phyloP scores from a whole-genome alignment of 2,329 filamentous ascomycete genomes.

The Diaporthe caulivora region DNA sequence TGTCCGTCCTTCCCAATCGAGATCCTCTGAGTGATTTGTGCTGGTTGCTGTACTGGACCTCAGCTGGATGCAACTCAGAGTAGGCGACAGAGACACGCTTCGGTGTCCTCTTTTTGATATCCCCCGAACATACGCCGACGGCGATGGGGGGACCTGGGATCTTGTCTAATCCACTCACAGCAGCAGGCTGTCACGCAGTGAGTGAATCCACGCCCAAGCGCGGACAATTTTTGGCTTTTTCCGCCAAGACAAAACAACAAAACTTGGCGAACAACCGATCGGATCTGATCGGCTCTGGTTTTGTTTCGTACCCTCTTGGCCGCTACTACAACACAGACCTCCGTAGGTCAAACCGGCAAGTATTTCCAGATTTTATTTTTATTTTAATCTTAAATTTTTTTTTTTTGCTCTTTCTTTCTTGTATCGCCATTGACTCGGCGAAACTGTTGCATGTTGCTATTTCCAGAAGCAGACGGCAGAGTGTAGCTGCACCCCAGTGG shows the following conservation, averaged over 20 bases:
- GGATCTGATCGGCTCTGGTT: background rate
- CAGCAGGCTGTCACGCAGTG: background rate
- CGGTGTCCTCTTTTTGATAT: background rate
- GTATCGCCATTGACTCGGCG: background rate
- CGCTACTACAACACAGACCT: background rate
- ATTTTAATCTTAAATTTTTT: too few relatives aligned
- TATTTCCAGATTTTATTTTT: too few relatives aligned
- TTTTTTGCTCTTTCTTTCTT: too few relatives aligned
- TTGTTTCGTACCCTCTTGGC: slow-evolving; percentile 4
- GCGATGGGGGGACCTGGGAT: background rate
- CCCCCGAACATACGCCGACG: background rate
- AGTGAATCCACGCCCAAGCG: background rate
- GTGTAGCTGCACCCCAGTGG: background rate
- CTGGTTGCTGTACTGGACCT: too few relatives aligned
- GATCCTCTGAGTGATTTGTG: background rate
- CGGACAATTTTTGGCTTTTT: background rate
- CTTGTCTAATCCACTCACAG: background rate
- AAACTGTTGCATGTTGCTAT: background rate
- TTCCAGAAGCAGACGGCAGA: background rate
- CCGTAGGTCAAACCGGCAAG: too few relatives aligned
- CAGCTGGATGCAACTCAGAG: background rate
- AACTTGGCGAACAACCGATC: background rate
- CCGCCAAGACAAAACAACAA: background rate
- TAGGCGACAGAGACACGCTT: background rate
- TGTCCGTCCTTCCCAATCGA: too few relatives aligned